phyloP scores from a whole-genome alignment of 2,329 filamentous ascomycete genomes.

The Monosporascus sp. region DNA sequence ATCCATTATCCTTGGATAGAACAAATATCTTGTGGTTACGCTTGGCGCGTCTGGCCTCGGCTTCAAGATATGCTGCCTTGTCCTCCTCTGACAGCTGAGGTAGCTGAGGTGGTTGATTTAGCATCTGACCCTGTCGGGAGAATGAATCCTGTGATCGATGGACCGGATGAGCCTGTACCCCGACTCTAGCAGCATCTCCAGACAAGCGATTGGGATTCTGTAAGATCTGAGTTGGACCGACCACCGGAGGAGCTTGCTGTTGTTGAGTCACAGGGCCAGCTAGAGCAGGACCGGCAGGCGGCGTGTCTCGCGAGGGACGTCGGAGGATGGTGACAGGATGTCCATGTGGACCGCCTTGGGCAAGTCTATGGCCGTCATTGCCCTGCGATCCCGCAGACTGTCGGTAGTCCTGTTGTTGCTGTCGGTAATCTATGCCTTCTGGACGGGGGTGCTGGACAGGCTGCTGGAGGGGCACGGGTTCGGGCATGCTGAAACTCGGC shows the following conservation, averaged over 20 bases:
- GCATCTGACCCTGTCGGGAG: constrained; percentile 48
- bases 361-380: constrained; percentile 21
- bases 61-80: constrained; percentile 75
- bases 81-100: constrained; percentile 78
- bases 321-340: constrained; percentile 54
- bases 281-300: constrained; percentile 27
- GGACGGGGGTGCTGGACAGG: constrained; percentile 23
- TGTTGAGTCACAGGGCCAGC: constrained; percentile 30
- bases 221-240: constrained; percentile 65
- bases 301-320: constrained; percentile 39
- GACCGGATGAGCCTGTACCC: constrained; percentile 24
- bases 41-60: constrained; percentile 93
- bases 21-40: constrained; percentile 97
- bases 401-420: constrained; percentile 23
- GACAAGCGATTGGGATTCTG: constrained; percentile 70
- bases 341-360: constrained; percentile 32
- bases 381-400: constrained; percentile 20
- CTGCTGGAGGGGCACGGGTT: constrained; percentile 18
- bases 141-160: constrained; percentile 51
- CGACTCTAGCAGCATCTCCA: constrained; percentile 38
- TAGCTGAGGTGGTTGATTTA: constrained; percentile 66
- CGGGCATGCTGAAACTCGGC: constrained; percentile 12
- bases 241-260: constrained; percentile 37
- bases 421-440: constrained; percentile 21
- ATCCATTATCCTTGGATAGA: constrained; percentile 85